Percentiles rank a stretch among this genome's conserved stretches.
Conservation (phyloP, 2,329 filamentous ascomycete species). For the Orbilia quercus region DNA sequence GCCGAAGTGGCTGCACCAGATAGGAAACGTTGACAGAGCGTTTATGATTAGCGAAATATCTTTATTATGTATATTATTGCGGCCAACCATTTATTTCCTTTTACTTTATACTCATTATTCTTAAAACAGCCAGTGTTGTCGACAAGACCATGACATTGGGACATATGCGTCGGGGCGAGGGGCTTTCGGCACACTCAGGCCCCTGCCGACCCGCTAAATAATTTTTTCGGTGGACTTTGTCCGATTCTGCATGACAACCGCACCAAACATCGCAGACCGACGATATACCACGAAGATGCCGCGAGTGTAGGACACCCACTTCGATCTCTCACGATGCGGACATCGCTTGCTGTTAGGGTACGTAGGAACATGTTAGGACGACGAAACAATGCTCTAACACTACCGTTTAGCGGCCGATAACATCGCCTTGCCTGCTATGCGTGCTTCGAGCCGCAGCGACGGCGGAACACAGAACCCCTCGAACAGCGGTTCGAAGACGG, state of each 20-base stretch:
- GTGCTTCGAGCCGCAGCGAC: slow-evolving; percentile 40
- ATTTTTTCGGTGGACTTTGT: slow-evolving; percentile 18
- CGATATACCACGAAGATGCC: slow-evolving; percentile 10
- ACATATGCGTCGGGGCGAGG: slow-evolving; percentile 6
- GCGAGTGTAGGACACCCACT: slow-evolving; percentile 6
- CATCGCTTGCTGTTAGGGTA: slow-evolving; percentile 43
- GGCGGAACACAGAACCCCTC: slow-evolving; percentile 27
- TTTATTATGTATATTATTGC: no score
- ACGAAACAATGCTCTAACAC: slow-evolving; percentile 22
- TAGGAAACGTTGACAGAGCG: slow-evolving; percentile 8
- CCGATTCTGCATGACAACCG: neutral
- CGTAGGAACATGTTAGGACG: slow-evolving; percentile 12
- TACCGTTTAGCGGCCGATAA: slow-evolving; percentile 24
- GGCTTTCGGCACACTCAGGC: neutral
- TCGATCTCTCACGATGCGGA: slow-evolving; percentile 29
- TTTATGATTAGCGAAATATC: neutral
- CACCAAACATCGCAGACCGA: slow-evolving; percentile 12
- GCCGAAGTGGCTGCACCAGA: slow-evolving; percentile 36
- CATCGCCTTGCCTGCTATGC: slow-evolving; percentile 54
- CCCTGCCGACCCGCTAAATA: neutral
- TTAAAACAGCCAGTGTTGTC: neutral
- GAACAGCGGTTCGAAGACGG: slow-evolving; percentile 23
- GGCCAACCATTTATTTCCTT: no score
- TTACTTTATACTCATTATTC: no score
- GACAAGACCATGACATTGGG: neutral